These are phyloP conservation scores for Boletus bicolor DNA, from an alignment of 768 basidiomycete genomes.

Conservation along the genomic window DNA sequence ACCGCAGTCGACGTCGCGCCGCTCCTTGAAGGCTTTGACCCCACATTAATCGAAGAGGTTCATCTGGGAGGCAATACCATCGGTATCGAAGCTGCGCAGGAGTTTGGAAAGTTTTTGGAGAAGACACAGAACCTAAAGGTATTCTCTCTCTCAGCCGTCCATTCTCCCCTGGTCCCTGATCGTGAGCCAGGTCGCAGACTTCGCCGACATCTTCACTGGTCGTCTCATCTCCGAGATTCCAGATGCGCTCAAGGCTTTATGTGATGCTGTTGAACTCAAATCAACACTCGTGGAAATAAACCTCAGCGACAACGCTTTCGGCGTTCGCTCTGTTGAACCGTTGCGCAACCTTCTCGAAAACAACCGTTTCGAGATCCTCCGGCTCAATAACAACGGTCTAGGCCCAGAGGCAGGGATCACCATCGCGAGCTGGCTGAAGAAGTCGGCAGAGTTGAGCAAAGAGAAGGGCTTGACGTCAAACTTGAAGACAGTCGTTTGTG, in stretches of 20 bases:
- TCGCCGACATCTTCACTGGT: constrained; percentile 97
- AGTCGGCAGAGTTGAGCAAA: constrained; percentile 68
- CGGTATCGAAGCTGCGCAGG: constrained; percentile 85
- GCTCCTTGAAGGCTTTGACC: constrained; percentile 62
- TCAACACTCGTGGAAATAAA: constrained; percentile 82
- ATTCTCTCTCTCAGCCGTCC: neutral
- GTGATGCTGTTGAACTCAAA: constrained; percentile 80
- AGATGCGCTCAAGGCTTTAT: constrained; percentile 80
- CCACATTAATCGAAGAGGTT: constrained; percentile 74
- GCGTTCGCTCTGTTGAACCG: constrained; percentile 90
- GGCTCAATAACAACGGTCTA: constrained; percentile 95
- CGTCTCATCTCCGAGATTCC: constrained; percentile 96
- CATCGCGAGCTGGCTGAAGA: constrained; percentile 79
- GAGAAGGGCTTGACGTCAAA: constrained; percentile 66
- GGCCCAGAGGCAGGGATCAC: constrained; percentile 85
- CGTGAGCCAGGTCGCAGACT: constrained; percentile 77
- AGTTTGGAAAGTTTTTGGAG: constrained; percentile 75
- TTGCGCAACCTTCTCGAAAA: constrained; percentile 86
- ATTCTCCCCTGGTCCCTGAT: neutral
- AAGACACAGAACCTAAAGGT: constrained; percentile 72
- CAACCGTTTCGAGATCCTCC: constrained; percentile 77
- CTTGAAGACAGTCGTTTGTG: constrained; percentile 81
- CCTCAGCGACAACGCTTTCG: constrained; percentile 95
- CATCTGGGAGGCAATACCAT: constrained; percentile 93
- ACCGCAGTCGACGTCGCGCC: constrained; percentile 72